Conservation (phyloP, 495 filamentous ascomycete species). For the Extremus antarcticus region DNA sequence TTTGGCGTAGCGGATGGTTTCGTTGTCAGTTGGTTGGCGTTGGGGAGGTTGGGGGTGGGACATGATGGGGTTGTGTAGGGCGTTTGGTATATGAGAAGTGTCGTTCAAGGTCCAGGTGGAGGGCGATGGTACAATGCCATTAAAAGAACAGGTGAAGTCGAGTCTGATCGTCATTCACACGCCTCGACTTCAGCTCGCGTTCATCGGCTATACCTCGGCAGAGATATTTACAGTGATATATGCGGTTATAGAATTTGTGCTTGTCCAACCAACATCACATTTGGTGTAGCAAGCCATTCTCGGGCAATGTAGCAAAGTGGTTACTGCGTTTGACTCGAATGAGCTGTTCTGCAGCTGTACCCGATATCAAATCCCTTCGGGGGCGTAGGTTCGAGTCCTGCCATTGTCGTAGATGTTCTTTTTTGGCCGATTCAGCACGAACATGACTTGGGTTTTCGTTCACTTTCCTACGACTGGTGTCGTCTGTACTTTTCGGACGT, state of each 20-base stretch:
- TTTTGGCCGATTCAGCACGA: no score
- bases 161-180: no score
- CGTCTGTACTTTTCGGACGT: no score
- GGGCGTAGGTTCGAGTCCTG: constrained; percentile 17
- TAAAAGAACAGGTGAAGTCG: no score
- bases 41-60: constrained; percentile 16
- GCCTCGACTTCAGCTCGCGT: no score
- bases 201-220: not conserved
- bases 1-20: constrained; percentile 32
- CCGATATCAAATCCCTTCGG: constrained; percentile 14
- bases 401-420: no score
- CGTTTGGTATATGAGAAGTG: no score
- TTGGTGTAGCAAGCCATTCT: not conserved
- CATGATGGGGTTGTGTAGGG: constrained; percentile 5
- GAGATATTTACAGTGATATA: not conserved
- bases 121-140: no score
- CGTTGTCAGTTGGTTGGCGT: constrained; percentile 17
- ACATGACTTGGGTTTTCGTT: no score
- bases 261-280: not conserved
- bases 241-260: not conserved
- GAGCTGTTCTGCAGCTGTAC: not conserved
- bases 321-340: constrained; percentile 15
- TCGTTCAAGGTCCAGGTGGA: no score
- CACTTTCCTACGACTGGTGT: no score
- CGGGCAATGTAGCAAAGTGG: not conserved